phyloP scores from a whole-genome alignment of 345 rosid genomes.

The Hevea brasiliensis region DNA sequence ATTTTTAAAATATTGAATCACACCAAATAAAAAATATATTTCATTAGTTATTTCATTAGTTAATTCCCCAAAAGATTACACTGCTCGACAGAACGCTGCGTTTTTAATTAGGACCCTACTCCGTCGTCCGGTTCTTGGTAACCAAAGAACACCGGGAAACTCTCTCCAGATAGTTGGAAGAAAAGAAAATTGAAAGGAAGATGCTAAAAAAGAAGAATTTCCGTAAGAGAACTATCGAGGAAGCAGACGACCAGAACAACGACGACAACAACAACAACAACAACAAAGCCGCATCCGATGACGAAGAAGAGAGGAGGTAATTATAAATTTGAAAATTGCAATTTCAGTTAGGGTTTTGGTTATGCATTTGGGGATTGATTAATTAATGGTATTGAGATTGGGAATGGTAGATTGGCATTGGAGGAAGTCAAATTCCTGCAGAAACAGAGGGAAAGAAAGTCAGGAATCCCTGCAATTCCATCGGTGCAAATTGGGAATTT shows the following conservation, averaged over 20 bases:
- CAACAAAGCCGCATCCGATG: slow-evolving; percentile 40
- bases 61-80: too few relatives aligned
- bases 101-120: not conserved
- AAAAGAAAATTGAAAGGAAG: not conserved
- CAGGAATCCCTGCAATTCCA: slow-evolving; percentile 65
- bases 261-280: slow-evolving; percentile 13
- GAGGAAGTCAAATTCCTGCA: slow-evolving; percentile 96
- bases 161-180: not conserved
- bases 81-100: not conserved
- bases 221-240: slow-evolving; percentile 64
- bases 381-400: not conserved
- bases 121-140: too few relatives aligned
- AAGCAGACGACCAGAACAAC: slow-evolving; percentile 41
- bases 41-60: too few relatives aligned
- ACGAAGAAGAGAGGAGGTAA: slow-evolving; percentile 79
- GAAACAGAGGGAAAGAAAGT: slow-evolving; percentile 87
- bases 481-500: slow-evolving; percentile 39
- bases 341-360: slow-evolving; percentile 9
- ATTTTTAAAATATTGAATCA: too few relatives aligned
- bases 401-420: slow-evolving; percentile 54
- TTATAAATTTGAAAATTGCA: not conserved
- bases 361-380: not conserved
- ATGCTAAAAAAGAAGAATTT: slow-evolving; percentile 31
- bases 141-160: too few relatives aligned
- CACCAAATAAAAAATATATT: too few relatives aligned